Conservation (phyloP, 2,329 filamentous ascomycete genomes). For the Diaporthe ampelina region DNA sequence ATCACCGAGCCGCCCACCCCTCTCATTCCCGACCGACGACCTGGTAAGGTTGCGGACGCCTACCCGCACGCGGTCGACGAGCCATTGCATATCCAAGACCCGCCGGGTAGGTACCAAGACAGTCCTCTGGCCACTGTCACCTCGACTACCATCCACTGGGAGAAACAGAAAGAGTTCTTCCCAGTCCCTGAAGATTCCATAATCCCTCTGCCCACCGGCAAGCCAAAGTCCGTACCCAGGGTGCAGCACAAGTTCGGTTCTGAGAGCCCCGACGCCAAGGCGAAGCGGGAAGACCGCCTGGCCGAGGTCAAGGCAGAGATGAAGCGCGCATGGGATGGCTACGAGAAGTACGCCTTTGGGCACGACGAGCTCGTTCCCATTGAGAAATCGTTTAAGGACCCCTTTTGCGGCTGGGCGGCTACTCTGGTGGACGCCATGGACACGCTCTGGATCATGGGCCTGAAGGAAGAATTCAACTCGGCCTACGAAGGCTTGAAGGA, state of each 20-base stretch:
- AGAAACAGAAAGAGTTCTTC: conserved; percentile 80
- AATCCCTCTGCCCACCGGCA: conserved; percentile 81
- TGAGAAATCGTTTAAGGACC: conserved; percentile 76
- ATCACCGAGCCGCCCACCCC: conserved; percentile 46
- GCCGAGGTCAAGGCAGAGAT: conserved; percentile 80
- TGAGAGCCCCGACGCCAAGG: conserved; percentile 72
- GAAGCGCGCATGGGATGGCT: conserved; percentile 84
- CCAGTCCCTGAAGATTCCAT: conserved; percentile 79
- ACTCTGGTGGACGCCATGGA: conserved; percentile 87
- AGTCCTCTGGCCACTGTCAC: conserved; percentile 42
- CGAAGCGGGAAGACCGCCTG: conserved; percentile 75
- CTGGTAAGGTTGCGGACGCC: conserved; percentile 43
- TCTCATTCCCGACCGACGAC: conserved; percentile 50
- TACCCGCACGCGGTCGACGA: conserved; percentile 44
- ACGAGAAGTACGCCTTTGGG: conserved; percentile 83
- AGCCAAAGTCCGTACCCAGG: conserved; percentile 77
- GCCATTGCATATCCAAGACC: conserved; percentile 43
- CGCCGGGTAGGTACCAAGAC: conserved; percentile 45
- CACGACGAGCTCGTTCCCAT: conserved; percentile 89
- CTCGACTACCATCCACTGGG: conserved; percentile 74
- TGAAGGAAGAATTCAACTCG: conserved; percentile 84
- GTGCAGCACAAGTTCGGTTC: conserved; percentile 81
- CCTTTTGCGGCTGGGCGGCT: conserved; percentile 93
- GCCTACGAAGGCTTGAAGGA: conserved; percentile 77
- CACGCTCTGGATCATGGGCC: conserved; percentile 88